phyloP scores from a whole-genome alignment of 768 basidiomycete genomes.

The Neoboletus magnificus region DNA sequence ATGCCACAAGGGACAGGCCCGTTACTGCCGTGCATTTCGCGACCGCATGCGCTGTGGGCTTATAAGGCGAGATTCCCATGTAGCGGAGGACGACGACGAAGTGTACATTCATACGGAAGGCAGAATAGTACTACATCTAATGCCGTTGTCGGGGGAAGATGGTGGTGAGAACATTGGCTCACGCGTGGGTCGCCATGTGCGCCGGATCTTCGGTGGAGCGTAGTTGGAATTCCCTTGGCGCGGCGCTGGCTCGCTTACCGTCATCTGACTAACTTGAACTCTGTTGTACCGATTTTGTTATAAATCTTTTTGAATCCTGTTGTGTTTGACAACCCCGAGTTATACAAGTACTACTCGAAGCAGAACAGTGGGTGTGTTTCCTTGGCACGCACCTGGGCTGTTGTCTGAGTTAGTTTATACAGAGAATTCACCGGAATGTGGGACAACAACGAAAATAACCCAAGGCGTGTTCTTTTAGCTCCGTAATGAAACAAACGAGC shows the following conservation, averaged over 20 bases:
- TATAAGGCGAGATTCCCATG: constrained; percentile 18
- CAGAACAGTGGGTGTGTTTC: neutral
- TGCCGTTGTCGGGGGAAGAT: constrained; percentile 6
- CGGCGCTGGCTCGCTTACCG: constrained; percentile 19
- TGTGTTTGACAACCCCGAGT: no score
- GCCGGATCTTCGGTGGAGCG: constrained; percentile 23
- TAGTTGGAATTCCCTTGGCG: constrained; percentile 1
- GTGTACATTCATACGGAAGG: constrained; percentile 30
- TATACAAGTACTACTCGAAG: neutral
- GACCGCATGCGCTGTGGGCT: constrained; percentile 21
- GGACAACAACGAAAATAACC: neutral
- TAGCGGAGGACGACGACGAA: constrained; percentile 29
- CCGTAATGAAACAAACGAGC: constrained; percentile 13
- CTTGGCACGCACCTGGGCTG: constrained; percentile 11
- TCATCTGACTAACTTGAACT: neutral
- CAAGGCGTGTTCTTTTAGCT: constrained; percentile 12
- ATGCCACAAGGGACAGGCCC: constrained; percentile 8
- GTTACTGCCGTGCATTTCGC: constrained; percentile 25
- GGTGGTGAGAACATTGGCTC: constrained; percentile 13
- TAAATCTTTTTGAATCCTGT: neutral
- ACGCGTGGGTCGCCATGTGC: constrained; percentile 28
- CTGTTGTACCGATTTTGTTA: neutral
- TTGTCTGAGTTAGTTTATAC: neutral
- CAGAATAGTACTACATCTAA: constrained; percentile 20
- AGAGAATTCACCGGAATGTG: neutral